These are phyloP conservation scores for Platanus orientalis DNA, from an alignment of 164 flowering plant genomes.

Conservation along the genomic window DNA sequence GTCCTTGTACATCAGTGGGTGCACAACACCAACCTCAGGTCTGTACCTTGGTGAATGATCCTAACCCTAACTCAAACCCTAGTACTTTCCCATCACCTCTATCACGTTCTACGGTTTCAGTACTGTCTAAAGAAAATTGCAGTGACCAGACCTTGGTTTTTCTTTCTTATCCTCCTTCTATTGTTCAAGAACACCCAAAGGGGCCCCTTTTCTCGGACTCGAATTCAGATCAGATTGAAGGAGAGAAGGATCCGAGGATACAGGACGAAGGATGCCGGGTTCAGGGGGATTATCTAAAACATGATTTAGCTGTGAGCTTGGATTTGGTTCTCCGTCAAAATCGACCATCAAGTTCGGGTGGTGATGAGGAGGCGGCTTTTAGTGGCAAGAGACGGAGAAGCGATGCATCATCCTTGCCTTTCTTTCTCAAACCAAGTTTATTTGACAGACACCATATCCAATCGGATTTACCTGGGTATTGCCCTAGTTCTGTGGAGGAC, in stretches of 20 bases:
- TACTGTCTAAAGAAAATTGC: slow-evolving; percentile 18
- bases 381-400: slow-evolving; percentile 41
- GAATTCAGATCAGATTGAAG: slow-evolving; percentile 23
- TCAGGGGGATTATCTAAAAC: slow-evolving; percentile 17
- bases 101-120: slow-evolving; percentile 45
- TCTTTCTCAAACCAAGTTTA: slow-evolving; percentile 28
- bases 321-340: slow-evolving; percentile 25
- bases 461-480: slow-evolving; percentile 28
- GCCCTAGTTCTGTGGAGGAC: slow-evolving; percentile 40
- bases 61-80: slow-evolving; percentile 42
- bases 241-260: slow-evolving; percentile 20
- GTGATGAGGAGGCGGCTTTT: slow-evolving; percentile 20
- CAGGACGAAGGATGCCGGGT: slow-evolving; percentile 16
- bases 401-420: slow-evolving; percentile 25
- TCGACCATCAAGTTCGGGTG: slow-evolving; percentile 10
- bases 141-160: slow-evolving; percentile 12
- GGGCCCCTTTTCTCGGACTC: slow-evolving; percentile 14
- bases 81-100: slow-evolving; percentile 17
- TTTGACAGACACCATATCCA: slow-evolving; percentile 20
- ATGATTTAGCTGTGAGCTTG: slow-evolving; percentile 32
- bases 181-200: slow-evolving; percentile 17
- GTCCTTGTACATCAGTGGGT: slow-evolving; percentile 18
- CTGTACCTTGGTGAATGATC: slow-evolving; percentile 33
- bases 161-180: slow-evolving; percentile 27
- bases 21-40: slow-evolving; percentile 32